These are phyloP conservation scores for Cadophora luteo-olivacea DNA, from an alignment of 2,329 filamentous ascomycete species.

Conservation along the genomic window DNA sequence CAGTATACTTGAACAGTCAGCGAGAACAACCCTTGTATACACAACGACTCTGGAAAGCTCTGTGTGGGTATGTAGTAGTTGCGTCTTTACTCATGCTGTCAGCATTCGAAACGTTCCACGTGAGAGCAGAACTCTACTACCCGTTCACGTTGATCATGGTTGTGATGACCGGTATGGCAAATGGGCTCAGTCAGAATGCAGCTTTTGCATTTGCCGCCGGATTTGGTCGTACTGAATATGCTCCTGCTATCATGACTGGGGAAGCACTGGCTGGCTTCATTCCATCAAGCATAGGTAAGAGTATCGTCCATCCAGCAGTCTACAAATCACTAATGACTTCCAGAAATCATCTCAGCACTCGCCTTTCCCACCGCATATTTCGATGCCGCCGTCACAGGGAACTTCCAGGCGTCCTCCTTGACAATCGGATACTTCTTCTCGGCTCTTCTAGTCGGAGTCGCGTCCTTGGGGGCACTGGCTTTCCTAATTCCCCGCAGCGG, in stretches of 20 bases:
- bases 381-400: background rate
- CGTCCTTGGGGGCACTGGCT: background rate
- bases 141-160: background rate
- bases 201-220: slow-evolving; percentile 4
- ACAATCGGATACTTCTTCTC: slow-evolving; percentile 7
- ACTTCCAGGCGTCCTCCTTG: background rate
- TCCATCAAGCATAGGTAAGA: too few relatives aligned
- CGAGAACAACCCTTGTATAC: slow-evolving; percentile 8
- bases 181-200: background rate
- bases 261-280: slow-evolving; percentile 8
- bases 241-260: slow-evolving; percentile 6
- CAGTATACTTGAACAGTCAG: background rate
- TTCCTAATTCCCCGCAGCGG: slow-evolving; percentile 1
- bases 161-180: slow-evolving; percentile 4
- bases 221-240: slow-evolving; percentile 2
- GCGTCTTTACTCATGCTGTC: background rate
- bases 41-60: background rate
- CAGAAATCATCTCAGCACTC: background rate
- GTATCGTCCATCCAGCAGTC: too few relatives aligned
- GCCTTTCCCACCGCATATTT: background rate
- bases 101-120: background rate
- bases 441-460: background rate
- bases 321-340: too few relatives aligned
- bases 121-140: background rate
- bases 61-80: background rate